These are phyloP conservation scores for Durio zibethinus DNA, from an alignment of 345 rosid species.

Conservation along the genomic window DNA sequence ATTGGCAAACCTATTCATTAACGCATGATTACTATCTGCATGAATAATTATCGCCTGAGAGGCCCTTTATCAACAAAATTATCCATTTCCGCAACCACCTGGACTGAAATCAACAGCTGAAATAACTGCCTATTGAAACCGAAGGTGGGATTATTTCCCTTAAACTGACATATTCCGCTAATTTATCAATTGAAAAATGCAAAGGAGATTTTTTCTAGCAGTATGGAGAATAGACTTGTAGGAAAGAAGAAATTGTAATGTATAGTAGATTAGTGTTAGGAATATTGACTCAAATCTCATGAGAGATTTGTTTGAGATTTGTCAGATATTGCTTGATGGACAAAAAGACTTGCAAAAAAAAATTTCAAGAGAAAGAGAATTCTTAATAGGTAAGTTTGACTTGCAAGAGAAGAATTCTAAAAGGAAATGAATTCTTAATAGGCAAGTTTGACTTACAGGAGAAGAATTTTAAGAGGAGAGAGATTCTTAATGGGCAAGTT, in stretches of 20 bases:
- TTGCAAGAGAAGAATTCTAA: too few species aligned
- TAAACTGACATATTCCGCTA: neutral
- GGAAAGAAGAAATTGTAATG: neutral
- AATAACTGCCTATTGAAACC: neutral
- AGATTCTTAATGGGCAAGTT: too few species aligned
- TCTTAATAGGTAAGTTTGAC: too few species aligned
- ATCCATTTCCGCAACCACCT: slow-evolving; percentile 52
- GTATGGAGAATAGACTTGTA: neutral
- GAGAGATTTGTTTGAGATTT: too few species aligned
- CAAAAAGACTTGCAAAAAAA: too few species aligned
- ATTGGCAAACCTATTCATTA: too few species aligned
- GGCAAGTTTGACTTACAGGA: too few species aligned
- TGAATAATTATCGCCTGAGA: slow-evolving; percentile 58
- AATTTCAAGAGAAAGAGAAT: too few species aligned
- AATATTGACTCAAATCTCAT: too few species aligned
- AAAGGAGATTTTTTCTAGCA: neutral
- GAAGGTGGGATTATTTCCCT: slow-evolving; percentile 13
- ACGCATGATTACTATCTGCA: neutral
- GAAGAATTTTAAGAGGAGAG: too few species aligned
- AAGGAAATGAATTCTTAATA: too few species aligned
- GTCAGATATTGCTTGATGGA: too few species aligned
- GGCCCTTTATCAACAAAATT: slow-evolving; percentile 56
- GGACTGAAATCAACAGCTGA: slow-evolving; percentile 33
- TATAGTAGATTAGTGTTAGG: neutral
- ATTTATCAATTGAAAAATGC: slow-evolving; percentile 3